Evolutionary conservation across 805 yeast genomes (phyloP).

Genomic region (Yueomyces sp.): DNA sequence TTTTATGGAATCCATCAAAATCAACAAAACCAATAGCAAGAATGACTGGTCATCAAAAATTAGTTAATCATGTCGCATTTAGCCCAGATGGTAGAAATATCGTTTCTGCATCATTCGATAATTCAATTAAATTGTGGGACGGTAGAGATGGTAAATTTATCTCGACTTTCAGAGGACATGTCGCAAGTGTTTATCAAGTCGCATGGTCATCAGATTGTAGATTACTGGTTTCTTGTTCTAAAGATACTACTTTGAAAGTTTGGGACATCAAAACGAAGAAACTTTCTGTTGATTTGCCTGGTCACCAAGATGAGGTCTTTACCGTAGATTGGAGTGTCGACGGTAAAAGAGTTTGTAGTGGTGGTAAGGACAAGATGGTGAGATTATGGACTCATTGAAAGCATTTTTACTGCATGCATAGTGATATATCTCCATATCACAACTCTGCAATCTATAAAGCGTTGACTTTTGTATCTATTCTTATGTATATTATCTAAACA

Average conservation of each 20-base stretch:
- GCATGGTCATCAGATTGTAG: constrained; percentile 97
- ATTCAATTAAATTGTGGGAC: constrained; percentile 92
- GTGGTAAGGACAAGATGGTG: constrained; percentile 92
- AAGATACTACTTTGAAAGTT: constrained; percentile 89
- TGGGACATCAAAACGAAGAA: constrained; percentile 90
- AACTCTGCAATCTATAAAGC: too few relatives aligned
- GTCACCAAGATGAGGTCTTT: constrained; percentile 89
- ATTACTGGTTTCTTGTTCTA: constrained; percentile 81
- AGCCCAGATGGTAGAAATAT: constrained; percentile 90
- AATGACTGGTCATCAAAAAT: constrained; percentile 95
- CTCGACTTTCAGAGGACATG: constrained; percentile 90
- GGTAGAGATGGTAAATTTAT: constrained; percentile 84
- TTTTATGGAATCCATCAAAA: constrained; percentile 84
- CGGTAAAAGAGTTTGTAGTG: constrained; percentile 89
- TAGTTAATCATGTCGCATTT: constrained; percentile 89
- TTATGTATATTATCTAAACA: too few relatives aligned
- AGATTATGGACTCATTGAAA: constrained; percentile 79
- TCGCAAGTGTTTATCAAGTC: constrained; percentile 93
- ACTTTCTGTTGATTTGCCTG: constrained; percentile 81
- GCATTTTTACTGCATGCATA: too few relatives aligned
- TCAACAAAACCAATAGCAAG: constrained; percentile 74
- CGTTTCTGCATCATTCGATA: constrained; percentile 90
- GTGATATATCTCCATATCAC: too few relatives aligned
- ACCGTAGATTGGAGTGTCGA: constrained; percentile 98
- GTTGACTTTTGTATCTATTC: too few relatives aligned